phyloP scores from a whole-genome alignment of 2,329 filamentous ascomycete genomes.

The Ophiostoma montium region DNA sequence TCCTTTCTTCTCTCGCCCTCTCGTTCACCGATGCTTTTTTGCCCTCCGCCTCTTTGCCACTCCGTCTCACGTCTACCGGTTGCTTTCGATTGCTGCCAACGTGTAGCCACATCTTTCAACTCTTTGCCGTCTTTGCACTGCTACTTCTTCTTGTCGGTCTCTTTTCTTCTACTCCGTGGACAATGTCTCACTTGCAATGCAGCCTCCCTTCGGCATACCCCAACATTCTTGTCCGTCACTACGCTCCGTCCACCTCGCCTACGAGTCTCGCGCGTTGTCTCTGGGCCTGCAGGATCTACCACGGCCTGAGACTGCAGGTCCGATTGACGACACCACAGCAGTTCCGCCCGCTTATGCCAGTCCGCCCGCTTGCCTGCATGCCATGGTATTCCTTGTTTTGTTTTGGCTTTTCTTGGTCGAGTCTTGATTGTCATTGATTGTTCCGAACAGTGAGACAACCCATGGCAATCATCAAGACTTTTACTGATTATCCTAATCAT shows the following conservation, averaged over 20 bases:
- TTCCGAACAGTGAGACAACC: too few relatives aligned
- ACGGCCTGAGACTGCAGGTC: conserved; percentile 2
- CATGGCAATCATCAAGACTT: too few relatives aligned
- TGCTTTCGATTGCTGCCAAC: too few relatives aligned
- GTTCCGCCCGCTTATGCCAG: background rate
- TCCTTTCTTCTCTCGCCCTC: background rate
- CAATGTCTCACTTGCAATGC: conserved; percentile 1
- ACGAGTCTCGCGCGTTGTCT: background rate
- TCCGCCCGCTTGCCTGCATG: background rate
- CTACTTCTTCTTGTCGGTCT: background rate
- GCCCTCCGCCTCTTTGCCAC: too few relatives aligned
- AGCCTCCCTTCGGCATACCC: conserved; percentile 5
- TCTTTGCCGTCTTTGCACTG: too few relatives aligned
- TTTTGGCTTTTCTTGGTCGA: background rate
- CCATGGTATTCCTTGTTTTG: background rate
- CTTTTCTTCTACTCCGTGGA: background rate
- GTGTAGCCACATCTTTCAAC: too few relatives aligned
- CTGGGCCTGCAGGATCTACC: conserved; percentile 6
- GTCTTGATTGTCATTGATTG: too few relatives aligned
- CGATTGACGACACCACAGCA: conserved; percentile 1
- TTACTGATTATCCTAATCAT: too few relatives aligned
- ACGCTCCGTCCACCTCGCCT: background rate
- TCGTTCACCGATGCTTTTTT: background rate
- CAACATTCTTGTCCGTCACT: conserved; percentile 3
- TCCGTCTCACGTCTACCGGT: too few relatives aligned